A percentile compares a stretch with the other conserved stretches of the same genome.
Conservation (phyloP, 1,284 basidiomycete genomes). For the Puccinia triticina region DNA sequence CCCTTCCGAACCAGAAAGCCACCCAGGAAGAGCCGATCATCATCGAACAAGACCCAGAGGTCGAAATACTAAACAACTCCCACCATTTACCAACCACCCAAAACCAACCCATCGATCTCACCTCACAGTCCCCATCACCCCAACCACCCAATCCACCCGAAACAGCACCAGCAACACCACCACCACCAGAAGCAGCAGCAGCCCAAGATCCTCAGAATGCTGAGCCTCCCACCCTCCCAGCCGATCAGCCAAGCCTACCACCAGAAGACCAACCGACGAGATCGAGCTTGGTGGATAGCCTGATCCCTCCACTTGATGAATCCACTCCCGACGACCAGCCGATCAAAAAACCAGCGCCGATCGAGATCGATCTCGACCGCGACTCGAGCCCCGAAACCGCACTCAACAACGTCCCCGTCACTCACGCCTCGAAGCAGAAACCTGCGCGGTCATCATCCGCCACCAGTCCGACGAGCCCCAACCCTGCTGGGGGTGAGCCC, state of each 20-base stretch:
- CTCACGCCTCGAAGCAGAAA: neutral
- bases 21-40: neutral
- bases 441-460: neutral
- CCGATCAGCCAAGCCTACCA: too few relatives aligned
- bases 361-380: neutral
- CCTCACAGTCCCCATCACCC: neutral
- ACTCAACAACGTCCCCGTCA: neutral
- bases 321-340: neutral
- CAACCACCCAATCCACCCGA: neutral
- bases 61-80: neutral
- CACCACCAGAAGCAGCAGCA: neutral
- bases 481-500: neutral
- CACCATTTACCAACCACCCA: neutral
- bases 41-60: neutral
- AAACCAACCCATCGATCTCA: constrained; percentile 21
- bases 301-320: neutral
- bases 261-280: neutral
- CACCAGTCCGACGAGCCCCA: neutral
- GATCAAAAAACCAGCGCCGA: neutral
- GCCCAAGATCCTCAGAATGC: neutral
- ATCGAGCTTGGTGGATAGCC: neutral
- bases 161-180: neutral
- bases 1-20: neutral
- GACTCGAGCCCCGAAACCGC: constrained; percentile 14
- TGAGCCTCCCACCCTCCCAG: too few relatives aligned